A percentile compares a stretch with the other conserved stretches of the same genome.
These are phyloP conservation scores for Salix viminalis DNA, from an alignment of 345 rosid genomes.

Conservation along the genomic window DNA sequence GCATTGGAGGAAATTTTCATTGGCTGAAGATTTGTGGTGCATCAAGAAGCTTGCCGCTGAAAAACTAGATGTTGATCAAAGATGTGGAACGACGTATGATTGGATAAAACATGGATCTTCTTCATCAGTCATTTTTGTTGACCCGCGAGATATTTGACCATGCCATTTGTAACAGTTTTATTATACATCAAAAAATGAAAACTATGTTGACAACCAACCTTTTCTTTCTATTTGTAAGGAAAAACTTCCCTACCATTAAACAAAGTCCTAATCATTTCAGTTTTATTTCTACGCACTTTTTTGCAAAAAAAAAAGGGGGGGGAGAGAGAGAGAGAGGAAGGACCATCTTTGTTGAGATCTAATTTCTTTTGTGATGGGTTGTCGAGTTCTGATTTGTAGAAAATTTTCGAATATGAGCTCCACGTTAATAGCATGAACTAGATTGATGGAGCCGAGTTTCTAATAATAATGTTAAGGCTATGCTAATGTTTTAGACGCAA, in stretches of 20 bases:
- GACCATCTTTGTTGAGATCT: too few relatives aligned
- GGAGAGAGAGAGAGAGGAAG: too few relatives aligned
- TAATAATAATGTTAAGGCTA: too few relatives aligned
- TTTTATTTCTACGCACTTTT: too few relatives aligned
- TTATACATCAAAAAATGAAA: not conserved
- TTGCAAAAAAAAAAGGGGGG: rapidly evolving
- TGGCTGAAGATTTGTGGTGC: conserved; percentile 72
- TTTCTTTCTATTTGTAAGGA: not conserved
- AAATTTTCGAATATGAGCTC: too few relatives aligned
- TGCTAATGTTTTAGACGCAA: too few relatives aligned
- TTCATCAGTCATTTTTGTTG: conserved; percentile 53
- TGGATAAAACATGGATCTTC: conserved; percentile 40
- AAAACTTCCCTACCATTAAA: too few relatives aligned
- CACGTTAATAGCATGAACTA: too few relatives aligned
- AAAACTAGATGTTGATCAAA: conserved; percentile 1
- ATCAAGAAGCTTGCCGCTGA: conserved; percentile 41
- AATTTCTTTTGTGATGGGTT: too few relatives aligned
- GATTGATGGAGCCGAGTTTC: too few relatives aligned
- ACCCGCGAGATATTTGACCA: conserved; percentile 66
- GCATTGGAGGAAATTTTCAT: conserved; percentile 64
- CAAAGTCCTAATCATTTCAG: too few relatives aligned
- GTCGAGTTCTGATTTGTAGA: too few relatives aligned
- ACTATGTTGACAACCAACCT: conserved; percentile 6
- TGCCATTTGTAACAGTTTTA: not conserved
- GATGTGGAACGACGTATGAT: conserved; percentile 25